phyloP scores from a whole-genome alignment of 345 rosid genomes.

The Corymbia maculata region DNA sequence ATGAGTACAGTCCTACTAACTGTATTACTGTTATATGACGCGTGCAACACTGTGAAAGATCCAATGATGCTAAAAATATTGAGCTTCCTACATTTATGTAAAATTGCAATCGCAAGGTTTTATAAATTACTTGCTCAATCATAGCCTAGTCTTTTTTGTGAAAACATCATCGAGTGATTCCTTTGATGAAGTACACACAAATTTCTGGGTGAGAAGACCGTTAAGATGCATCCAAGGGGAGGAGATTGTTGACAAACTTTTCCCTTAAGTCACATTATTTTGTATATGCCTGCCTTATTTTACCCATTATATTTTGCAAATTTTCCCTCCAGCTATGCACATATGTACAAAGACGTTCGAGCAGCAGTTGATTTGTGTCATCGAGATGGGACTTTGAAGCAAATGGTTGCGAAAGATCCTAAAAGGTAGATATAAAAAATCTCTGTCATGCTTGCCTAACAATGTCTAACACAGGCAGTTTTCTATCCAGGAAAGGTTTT shows the following conservation, averaged over 20 bases:
- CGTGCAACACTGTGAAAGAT: neutral
- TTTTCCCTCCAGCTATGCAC: constrained; percentile 44
- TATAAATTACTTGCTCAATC: neutral
- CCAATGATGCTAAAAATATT: neutral
- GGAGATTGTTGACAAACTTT: neutral
- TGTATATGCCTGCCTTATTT: neutral
- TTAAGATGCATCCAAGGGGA: neutral
- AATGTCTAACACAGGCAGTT: neutral
- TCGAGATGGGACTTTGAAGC: constrained; percentile 95
- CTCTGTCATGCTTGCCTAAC: neutral
- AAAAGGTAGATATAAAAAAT: neutral
- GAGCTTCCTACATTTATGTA: neutral
- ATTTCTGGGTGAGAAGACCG: neutral
- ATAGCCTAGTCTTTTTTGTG: neutral
- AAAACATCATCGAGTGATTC: neutral
- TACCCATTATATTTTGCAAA: neutral
- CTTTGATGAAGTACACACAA: neutral
- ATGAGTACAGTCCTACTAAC: neutral
- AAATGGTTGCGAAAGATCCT: constrained; percentile 94
- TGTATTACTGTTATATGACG: neutral
- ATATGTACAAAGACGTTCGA: constrained; percentile 87
- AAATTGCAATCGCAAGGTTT: neutral
- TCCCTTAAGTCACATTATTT: neutral
- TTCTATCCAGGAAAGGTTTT: neutral
- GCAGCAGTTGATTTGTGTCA: constrained; percentile 99